phyloP scores from a whole-genome alignment of 2,329 filamentous ascomycete genomes.

The Microdochium bolleyi region DNA sequence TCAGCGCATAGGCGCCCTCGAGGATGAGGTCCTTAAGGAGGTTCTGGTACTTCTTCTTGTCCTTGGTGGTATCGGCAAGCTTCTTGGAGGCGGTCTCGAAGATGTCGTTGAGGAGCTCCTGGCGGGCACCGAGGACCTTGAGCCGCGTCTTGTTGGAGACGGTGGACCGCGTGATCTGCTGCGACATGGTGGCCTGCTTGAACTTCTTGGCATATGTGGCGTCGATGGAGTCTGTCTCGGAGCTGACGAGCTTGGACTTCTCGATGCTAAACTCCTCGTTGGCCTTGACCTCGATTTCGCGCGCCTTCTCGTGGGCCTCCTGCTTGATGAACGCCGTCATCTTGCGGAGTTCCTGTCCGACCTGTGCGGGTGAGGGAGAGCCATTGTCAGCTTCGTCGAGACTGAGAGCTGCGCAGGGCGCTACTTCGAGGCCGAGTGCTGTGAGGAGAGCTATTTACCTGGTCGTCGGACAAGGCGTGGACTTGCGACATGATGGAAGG shows the following conservation, averaged over 20 bases:
- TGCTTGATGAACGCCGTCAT: conserved; percentile 99
- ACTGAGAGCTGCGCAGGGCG: neutral
- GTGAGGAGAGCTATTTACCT: conserved; percentile 48
- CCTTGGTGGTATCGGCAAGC: conserved; percentile 57
- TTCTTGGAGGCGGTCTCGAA: conserved; percentile 75
- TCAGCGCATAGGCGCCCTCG: conserved; percentile 82
- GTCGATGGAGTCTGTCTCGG: conserved; percentile 92
- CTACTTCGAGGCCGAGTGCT: neutral
- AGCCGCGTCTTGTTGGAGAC: conserved; percentile 94
- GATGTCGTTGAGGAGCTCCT: conserved; percentile 84
- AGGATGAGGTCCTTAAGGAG: conserved; percentile 75
- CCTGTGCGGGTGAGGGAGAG: conserved; percentile 43
- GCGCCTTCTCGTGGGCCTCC: conserved; percentile 93
- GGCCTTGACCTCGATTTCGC: conserved; percentile 96
- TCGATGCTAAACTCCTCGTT: conserved; percentile 99
- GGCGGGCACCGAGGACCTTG: conserved; percentile 76
- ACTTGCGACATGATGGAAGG: conserved; percentile 74
- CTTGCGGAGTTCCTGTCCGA: conserved; percentile 97
- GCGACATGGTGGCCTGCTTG: conserved; percentile 96
- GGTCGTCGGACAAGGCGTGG: conserved; percentile 95
- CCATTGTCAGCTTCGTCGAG: conserved; percentile 6
- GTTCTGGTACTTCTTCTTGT: conserved; percentile 66
- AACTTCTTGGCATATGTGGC: conserved; percentile 94
- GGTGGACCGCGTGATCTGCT: conserved; percentile 96
- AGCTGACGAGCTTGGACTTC: conserved; percentile 95